phyloP scores from a whole-genome alignment of 306 rosid species.

The Cicer yamashitae region DNA sequence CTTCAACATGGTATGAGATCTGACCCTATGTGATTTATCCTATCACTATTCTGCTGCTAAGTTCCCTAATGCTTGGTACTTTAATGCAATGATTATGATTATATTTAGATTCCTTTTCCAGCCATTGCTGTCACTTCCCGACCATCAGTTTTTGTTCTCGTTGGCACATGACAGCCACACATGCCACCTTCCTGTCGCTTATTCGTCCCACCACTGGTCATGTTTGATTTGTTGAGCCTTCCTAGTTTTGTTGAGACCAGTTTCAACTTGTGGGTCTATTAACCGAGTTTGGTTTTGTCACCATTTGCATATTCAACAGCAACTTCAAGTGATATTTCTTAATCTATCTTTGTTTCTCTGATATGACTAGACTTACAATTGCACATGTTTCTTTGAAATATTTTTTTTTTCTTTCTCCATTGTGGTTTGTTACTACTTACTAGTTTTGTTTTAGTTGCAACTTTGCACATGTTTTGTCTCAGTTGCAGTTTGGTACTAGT shows the following conservation, averaged over 20 bases:
- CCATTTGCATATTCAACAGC: neutral
- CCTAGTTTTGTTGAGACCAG: neutral
- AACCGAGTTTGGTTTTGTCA: neutral
- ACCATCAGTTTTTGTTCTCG: neutral
- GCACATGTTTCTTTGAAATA: neutral
- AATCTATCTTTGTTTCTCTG: neutral
- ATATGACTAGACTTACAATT: neutral
- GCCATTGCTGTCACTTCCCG: neutral
- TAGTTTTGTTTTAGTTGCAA: neutral
- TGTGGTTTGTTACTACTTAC: neutral
- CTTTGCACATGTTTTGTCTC: neutral
- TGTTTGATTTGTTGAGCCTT: neutral
- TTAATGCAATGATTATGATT: conserved; percentile 13
- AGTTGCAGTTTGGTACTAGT: neutral
- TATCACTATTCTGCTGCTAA: neutral
- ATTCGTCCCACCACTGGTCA: neutral
- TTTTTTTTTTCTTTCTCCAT: neutral
- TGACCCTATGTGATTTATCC: neutral
- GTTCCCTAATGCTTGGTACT: neutral
- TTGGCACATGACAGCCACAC: neutral
- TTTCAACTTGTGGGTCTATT: neutral
- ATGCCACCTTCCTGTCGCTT: neutral
- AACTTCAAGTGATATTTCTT: neutral
- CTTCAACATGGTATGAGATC: conserved; percentile 4
- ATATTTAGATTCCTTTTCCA: neutral